Evolutionary conservation across 768 basidiomycete genomes (phyloP).

Genomic region (Mycena kentingensis): DNA sequence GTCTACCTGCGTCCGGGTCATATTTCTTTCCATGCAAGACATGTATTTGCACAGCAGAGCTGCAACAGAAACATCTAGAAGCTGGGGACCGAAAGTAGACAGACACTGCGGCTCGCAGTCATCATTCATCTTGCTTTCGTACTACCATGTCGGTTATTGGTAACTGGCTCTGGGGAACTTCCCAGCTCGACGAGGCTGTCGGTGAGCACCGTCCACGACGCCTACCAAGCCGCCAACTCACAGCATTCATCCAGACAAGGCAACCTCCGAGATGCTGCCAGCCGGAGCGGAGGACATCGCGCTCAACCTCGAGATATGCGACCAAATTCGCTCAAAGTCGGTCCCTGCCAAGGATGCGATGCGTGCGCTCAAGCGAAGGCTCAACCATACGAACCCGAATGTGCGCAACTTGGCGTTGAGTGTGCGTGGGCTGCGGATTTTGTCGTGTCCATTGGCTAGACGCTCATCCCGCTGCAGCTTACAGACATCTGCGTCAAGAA

Average conservation of each 20-base stretch:
- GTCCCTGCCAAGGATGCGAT: slow-evolving; percentile 84
- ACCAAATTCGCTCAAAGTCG: slow-evolving; percentile 92
- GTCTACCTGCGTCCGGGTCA: no score
- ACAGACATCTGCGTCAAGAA: slow-evolving; percentile 96
- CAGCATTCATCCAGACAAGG: slow-evolving; percentile 65
- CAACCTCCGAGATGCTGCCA: slow-evolving; percentile 88
- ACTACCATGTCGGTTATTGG: slow-evolving; percentile 58
- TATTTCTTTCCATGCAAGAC: no score
- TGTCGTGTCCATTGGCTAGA: slow-evolving; percentile 9
- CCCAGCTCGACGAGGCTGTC: slow-evolving; percentile 80
- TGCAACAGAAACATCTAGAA: no score
- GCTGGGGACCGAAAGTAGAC: no score
- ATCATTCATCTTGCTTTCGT: slow-evolving; percentile 8
- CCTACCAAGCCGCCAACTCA: background rate
- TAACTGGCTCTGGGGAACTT: slow-evolving; percentile 78
- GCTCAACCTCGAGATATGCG: slow-evolving; percentile 92
- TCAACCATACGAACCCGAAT: slow-evolving; percentile 95
- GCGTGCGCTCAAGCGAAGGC: slow-evolving; percentile 81
- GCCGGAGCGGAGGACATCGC: slow-evolving; percentile 88
- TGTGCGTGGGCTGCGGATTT: slow-evolving; percentile 48
- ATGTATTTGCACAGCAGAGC: no score
- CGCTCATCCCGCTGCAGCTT: slow-evolving; percentile 47
- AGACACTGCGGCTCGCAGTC: slow-evolving; percentile 18
- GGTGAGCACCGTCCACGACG: slow-evolving; percentile 49
- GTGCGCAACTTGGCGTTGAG: slow-evolving; percentile 86